Percentiles rank a stretch among this genome's conserved stretches.
Evolutionary conservation across 1,139 yeast species (phyloP).

Genomic region (Saccharomyces hybrid): DNA sequence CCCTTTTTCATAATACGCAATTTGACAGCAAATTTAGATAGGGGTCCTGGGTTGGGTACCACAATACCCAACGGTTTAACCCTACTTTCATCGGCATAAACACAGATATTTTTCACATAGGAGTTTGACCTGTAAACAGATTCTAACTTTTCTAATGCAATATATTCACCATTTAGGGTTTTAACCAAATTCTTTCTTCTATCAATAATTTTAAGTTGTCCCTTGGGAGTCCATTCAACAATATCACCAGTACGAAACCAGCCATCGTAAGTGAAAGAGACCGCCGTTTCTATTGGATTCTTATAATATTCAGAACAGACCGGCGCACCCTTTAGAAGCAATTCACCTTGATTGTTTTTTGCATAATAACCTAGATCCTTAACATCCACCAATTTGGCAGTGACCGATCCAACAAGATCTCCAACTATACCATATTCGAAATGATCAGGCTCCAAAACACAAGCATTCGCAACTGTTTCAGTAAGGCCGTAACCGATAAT

Average conservation of each 20-base stretch:
- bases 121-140: slow-evolving; percentile 76
- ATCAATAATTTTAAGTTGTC: slow-evolving; percentile 78
- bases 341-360: slow-evolving; percentile 88
- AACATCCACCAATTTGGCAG: slow-evolving; percentile 86
- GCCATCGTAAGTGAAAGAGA: slow-evolving; percentile 62
- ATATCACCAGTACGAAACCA: slow-evolving; percentile 98
- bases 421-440: slow-evolving; percentile 77
- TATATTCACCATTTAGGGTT: slow-evolving; percentile 94
- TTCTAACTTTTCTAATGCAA: slow-evolving; percentile 92
- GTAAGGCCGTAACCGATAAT: slow-evolving; percentile 95
- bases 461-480: slow-evolving; percentile 87
- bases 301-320: slow-evolving; percentile 73
- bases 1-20: slow-evolving; percentile 43
- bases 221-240: slow-evolving; percentile 83
- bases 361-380: slow-evolving; percentile 90
- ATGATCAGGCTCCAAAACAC: slow-evolving; percentile 56
- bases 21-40: slow-evolving; percentile 54
- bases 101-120: slow-evolving; percentile 74
- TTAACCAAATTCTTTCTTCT: slow-evolving; percentile 94
- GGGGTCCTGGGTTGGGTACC: slow-evolving; percentile 65
- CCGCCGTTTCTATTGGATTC: slow-evolving; percentile 74
- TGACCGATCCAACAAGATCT: slow-evolving; percentile 71
- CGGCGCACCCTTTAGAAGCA: slow-evolving; percentile 68
- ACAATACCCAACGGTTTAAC: slow-evolving; percentile 92
- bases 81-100: slow-evolving; percentile 79